Conservation (phyloP, 2,329 filamentous ascomycete genomes). For the Xylogone sp. region DNA sequence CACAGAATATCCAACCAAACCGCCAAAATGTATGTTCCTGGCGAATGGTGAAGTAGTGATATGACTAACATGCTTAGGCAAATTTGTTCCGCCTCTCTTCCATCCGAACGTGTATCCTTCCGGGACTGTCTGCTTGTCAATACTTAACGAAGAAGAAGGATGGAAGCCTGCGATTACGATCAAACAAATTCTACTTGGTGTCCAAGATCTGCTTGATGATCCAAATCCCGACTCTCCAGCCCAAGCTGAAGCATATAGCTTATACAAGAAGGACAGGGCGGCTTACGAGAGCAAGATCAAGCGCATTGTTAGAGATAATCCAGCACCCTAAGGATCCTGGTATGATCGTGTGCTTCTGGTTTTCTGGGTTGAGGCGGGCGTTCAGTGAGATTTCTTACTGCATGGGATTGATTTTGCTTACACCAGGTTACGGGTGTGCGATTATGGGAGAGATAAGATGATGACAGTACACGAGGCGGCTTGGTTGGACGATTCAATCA, state of each 20-base stretch:
- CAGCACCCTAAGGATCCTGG: constrained; percentile 53
- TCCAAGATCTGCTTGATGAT: constrained; percentile 92
- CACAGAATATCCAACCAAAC: constrained; percentile 95
- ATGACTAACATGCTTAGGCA: constrained; percentile 56
- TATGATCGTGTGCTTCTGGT: neutral
- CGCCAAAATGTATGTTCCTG: constrained; percentile 81
- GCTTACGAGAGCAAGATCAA: constrained; percentile 89
- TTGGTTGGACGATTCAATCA: no score
- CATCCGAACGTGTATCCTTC: constrained; percentile 99
- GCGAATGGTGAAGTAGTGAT: constrained; percentile 4
- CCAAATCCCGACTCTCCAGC: constrained; percentile 96
- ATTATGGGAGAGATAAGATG: neutral
- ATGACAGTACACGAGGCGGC: neutral
- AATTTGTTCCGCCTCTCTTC: constrained; percentile 93
- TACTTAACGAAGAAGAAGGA: constrained; percentile 95
- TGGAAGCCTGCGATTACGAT: constrained; percentile 99
- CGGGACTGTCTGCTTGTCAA: constrained; percentile 94
- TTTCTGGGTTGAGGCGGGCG: neutral
- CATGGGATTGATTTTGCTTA: neutral
- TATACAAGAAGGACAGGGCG: constrained; percentile 84
- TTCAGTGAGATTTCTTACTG: neutral
- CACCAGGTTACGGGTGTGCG: neutral
- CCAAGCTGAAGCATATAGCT: constrained; percentile 94
- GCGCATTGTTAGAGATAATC: constrained; percentile 86
- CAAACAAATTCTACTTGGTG: constrained; percentile 93